phyloP scores from a whole-genome alignment of 345 rosid genomes.

The Geranium rotundifolium region DNA sequence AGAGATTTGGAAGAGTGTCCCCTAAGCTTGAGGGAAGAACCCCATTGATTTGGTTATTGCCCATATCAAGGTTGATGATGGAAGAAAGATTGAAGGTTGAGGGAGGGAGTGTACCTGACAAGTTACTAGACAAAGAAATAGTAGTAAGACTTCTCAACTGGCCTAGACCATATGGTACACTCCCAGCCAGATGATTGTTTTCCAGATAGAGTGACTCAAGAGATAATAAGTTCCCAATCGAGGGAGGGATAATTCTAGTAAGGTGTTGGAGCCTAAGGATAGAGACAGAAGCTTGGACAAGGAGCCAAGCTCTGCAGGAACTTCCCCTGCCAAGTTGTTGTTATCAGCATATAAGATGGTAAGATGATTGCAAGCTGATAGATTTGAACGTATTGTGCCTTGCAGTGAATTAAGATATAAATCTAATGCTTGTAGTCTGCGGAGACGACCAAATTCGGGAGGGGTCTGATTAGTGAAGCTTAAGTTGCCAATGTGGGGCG shows the following conservation, averaged over 20 bases:
- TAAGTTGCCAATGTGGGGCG: background rate
- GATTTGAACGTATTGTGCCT: conserved; percentile 10
- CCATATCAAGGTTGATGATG: rapidly evolving
- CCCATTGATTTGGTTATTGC: conserved; percentile 3
- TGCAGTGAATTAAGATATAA: conserved; percentile 4
- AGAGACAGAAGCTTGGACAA: conserved; percentile 2
- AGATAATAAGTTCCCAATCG: conserved; percentile 18
- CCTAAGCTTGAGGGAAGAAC: conserved; percentile 13
- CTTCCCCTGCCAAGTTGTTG: conserved; percentile 4
- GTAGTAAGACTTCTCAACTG: background rate
- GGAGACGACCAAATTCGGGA: conserved; percentile 9
- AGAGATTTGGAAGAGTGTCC: conserved; percentile 7
- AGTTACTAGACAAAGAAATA: background rate
- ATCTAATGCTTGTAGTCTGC: background rate
- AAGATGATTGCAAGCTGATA: conserved; percentile 11
- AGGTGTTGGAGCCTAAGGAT: conserved; percentile 1
- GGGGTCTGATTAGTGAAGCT: conserved; percentile 8
- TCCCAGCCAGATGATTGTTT: background rate
- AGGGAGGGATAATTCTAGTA: conserved; percentile 16
- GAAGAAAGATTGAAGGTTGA: conserved; percentile 23
- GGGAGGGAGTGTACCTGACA: conserved; percentile 10
- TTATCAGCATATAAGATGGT: rapidly evolving
- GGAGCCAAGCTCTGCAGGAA: conserved; percentile 15
- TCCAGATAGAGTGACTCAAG: background rate
- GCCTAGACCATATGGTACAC: conserved; percentile 11